A percentile compares a stretch with the other conserved stretches of the same genome.
Evolutionary conservation across 2,329 filamentous ascomycete genomes (phyloP).

Genomic region (Rhinocladiella similis): DNA sequence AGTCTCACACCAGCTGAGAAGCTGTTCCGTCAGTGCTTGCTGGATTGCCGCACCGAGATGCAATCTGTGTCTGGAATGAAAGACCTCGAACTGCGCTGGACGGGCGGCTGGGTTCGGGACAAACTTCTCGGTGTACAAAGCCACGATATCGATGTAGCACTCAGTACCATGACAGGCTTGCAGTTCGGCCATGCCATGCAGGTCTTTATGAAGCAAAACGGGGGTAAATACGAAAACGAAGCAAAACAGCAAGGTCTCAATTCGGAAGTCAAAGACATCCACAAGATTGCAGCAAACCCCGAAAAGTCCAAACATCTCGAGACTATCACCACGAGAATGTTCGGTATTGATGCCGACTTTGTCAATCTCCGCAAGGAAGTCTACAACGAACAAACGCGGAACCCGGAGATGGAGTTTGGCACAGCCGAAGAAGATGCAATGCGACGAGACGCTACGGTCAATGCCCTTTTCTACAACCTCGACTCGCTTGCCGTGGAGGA

Average conservation of each 20-base stretch:
- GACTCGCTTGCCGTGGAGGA: slow-evolving; percentile 79
- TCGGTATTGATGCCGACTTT: slow-evolving; percentile 87
- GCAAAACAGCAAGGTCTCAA: slow-evolving; percentile 34
- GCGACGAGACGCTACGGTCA: slow-evolving; percentile 88
- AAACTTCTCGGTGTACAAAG: slow-evolving; percentile 48
- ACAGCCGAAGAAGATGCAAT: slow-evolving; percentile 87
- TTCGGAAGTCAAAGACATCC: slow-evolving; percentile 62
- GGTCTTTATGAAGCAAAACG: slow-evolving; percentile 41
- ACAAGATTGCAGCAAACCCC: slow-evolving; percentile 89
- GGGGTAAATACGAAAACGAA: slow-evolving; percentile 47
- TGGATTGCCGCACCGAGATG: slow-evolving; percentile 28
- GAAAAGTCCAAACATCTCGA: slow-evolving; percentile 97
- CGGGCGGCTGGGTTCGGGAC: slow-evolving; percentile 53
- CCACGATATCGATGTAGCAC: slow-evolving; percentile 51
- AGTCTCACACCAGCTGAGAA: slow-evolving; percentile 26
- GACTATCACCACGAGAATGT: slow-evolving; percentile 81
- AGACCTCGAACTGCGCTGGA: slow-evolving; percentile 46
- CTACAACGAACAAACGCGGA: slow-evolving; percentile 84
- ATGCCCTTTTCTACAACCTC: slow-evolving; percentile 94
- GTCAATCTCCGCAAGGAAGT: slow-evolving; percentile 93
- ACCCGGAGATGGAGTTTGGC: slow-evolving; percentile 90
- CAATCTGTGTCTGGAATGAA: slow-evolving; percentile 26
- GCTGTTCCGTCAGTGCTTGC: slow-evolving; percentile 29
- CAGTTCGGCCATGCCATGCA: slow-evolving; percentile 48
- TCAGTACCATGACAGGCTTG: slow-evolving; percentile 51